phyloP scores from a whole-genome alignment of 345 rosid species.

The Mallotus nudiflorus region DNA sequence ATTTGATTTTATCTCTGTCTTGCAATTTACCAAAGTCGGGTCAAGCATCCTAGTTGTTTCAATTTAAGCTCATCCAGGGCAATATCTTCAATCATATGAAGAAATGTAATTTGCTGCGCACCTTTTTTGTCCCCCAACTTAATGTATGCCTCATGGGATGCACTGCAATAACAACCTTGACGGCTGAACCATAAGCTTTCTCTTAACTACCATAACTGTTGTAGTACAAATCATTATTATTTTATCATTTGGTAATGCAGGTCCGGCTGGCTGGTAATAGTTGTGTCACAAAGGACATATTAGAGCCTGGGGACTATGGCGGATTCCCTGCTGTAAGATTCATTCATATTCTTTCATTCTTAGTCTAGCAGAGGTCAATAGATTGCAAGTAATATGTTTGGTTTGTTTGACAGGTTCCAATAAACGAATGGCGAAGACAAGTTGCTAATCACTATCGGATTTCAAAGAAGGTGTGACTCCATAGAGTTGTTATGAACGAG shows the following conservation, averaged over 20 bases:
- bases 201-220: background rate
- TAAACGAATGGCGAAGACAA: constrained; percentile 71
- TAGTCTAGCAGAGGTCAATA: background rate
- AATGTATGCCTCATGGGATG: background rate
- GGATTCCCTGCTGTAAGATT: constrained; percentile 84
- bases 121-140: background rate
- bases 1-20: background rate
- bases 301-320: constrained; percentile 78
- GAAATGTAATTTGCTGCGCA: no score
- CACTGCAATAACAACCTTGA: background rate
- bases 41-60: background rate
- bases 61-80: background rate
- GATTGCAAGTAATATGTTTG: background rate
- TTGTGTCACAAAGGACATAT: constrained; percentile 72
- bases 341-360: background rate
- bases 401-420: constrained; percentile 55
- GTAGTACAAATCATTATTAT: background rate
- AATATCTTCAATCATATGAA: no score
- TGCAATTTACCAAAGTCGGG: background rate
- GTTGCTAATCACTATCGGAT: constrained; percentile 28
- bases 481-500: background rate
- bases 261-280: constrained; percentile 80
- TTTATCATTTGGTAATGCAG: constrained; percentile 33
- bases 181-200: background rate
- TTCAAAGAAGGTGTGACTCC: constrained; percentile 29